Conservation (phyloP, 2,329 filamentous ascomycete species). For the Pseudohalonectria lignicola region DNA sequence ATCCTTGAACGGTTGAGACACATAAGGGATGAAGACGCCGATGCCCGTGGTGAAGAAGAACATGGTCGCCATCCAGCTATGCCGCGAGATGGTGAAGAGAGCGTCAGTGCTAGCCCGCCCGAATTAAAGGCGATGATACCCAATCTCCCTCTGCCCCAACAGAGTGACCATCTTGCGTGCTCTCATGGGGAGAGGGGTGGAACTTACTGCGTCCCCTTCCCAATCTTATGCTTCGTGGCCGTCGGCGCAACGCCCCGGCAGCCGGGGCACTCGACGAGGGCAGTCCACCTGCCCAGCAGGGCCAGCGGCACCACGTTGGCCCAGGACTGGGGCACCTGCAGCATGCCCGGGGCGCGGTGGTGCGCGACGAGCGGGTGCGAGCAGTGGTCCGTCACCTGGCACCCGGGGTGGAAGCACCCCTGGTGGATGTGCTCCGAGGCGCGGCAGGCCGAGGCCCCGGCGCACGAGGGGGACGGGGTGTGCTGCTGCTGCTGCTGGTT, state of each 20-base stretch:
- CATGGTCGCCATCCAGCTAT: neutral
- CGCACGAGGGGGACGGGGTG: no score
- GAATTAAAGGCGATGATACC: no score
- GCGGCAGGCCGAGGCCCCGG: no score
- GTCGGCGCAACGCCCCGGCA: conserved; percentile 3
- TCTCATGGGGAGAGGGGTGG: no score
- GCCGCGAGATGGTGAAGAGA: no score
- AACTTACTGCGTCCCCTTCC: conserved; percentile 1
- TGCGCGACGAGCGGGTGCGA: neutral
- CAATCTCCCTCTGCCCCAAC: no score
- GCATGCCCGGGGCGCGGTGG: neutral
- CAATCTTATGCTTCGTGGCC: neutral
- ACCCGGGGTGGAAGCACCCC: no score
- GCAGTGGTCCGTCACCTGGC: neutral
- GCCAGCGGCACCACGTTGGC: conserved; percentile 12
- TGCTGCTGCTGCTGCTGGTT: no score
- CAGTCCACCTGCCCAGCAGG: conserved; percentile 4
- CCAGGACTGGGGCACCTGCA: conserved; percentile 44
- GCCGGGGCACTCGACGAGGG: conserved; percentile 5
- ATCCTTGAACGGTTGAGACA: neutral
- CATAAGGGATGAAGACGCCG: neutral
- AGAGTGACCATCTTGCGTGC: no score
- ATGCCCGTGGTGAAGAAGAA: neutral
- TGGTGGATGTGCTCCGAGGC: no score
- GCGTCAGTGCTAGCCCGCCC: no score